Evolutionary conservation across 306 rosid genomes (phyloP).

Genomic region (Cicer yamashitae): DNA sequence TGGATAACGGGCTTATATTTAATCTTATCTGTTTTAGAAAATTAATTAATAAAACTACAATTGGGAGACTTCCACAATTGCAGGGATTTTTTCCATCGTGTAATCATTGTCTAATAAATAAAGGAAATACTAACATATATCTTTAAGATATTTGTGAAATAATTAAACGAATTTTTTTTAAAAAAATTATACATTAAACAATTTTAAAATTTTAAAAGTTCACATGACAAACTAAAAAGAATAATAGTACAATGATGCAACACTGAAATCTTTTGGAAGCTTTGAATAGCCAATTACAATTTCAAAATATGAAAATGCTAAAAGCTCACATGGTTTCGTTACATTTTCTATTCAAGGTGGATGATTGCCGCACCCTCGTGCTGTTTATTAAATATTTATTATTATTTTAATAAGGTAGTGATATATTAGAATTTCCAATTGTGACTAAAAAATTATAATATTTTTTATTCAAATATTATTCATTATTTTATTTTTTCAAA

Average conservation of each 20-base stretch:
- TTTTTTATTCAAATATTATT: too few relatives aligned
- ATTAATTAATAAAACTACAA: conserved; percentile 14
- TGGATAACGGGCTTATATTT: conserved; percentile 29
- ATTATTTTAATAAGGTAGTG: too few relatives aligned
- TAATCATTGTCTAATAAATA: background rate
- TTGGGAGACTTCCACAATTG: conserved; percentile 32
- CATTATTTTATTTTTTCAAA: too few relatives aligned
- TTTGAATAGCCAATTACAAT: conserved; percentile 31
- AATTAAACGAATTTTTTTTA: too few relatives aligned
- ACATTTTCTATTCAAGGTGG: background rate
- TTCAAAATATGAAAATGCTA: background rate
- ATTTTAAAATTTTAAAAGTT: too few relatives aligned
- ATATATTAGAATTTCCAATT: too few relatives aligned
- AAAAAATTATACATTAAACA: too few relatives aligned
- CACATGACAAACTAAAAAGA: too few relatives aligned
- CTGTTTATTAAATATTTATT: too few relatives aligned
- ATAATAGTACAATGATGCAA: background rate
- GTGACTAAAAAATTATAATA: too few relatives aligned
- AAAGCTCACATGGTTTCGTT: background rate
- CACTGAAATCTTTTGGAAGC: conserved; percentile 12
- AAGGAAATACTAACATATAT: too few relatives aligned
- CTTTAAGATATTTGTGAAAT: too few relatives aligned
- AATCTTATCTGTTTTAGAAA: conserved; percentile 7
- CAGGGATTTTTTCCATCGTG: conserved; percentile 15
- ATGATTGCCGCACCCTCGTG: background rate